Percentiles rank a stretch among this genome's conserved stretches.
Evolutionary conservation across 2,329 filamentous ascomycete species (phyloP).

Genomic region (Penicillium oxalicum): DNA sequence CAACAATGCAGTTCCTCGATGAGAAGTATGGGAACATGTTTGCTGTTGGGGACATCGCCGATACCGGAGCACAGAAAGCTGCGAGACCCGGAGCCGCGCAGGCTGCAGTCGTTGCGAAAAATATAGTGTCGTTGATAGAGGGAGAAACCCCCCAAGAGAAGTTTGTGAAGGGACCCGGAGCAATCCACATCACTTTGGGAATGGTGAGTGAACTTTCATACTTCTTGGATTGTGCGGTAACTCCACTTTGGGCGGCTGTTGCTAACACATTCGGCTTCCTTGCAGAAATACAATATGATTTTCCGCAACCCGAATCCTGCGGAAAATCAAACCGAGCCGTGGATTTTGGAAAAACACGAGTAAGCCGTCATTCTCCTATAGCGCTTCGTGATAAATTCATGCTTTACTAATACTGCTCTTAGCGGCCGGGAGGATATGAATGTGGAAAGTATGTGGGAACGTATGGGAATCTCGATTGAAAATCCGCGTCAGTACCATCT

Average conservation of each 20-base stretch:
- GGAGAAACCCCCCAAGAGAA: slow-evolving; percentile 20
- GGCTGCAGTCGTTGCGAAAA: slow-evolving; percentile 29
- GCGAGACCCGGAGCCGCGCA: slow-evolving; percentile 29
- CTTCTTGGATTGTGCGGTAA: not conserved
- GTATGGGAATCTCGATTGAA: slow-evolving; percentile 26
- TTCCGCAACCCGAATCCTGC: slow-evolving; percentile 33
- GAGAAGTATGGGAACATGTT: slow-evolving; percentile 28
- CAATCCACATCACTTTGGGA: slow-evolving; percentile 32
- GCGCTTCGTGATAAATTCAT: not conserved
- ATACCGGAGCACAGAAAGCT: slow-evolving; percentile 33
- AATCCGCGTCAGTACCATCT: slow-evolving; percentile 31
- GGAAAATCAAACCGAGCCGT: slow-evolving; percentile 32
- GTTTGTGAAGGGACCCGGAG: slow-evolving; percentile 25
- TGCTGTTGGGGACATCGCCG: slow-evolving; percentile 33
- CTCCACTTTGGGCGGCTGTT: not conserved
- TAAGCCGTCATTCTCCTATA: slow-evolving; percentile 13
- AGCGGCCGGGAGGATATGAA: slow-evolving; percentile 36
- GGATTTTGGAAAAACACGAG: slow-evolving; percentile 28
- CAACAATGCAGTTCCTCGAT: slow-evolving; percentile 32
- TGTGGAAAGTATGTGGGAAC: slow-evolving; percentile 33
- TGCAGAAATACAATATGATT: slow-evolving; percentile 33
- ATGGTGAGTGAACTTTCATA: slow-evolving; percentile 21
- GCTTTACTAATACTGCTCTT: not conserved
- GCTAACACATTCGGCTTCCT: not conserved
- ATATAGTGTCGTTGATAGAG: slow-evolving; percentile 30